Evolutionary conservation across 768 basidiomycete genomes (phyloP), one percentile per base, ranked within the genome.

Genomic region (Russula earlei): DNA sequence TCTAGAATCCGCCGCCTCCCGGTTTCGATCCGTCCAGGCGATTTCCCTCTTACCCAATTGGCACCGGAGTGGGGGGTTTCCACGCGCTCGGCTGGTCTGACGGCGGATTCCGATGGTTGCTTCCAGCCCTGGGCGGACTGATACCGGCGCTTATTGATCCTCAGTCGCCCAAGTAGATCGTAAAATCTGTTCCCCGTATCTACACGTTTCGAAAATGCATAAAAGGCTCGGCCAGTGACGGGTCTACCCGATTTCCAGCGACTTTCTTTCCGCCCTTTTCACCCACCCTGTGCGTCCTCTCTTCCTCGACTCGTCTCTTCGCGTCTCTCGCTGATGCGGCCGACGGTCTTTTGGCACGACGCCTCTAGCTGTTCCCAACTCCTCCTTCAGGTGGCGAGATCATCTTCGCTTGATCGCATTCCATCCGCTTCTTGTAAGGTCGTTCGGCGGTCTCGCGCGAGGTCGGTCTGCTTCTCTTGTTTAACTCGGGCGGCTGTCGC

Each of bases 371-470:
- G 40, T 40, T 45, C 44, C 44, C 54, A 63, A 51, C 55, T 50
- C 50, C 52, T 62, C 67, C 63, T 64, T 58, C 56, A 54, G 58
- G 63, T 42, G 52, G 61, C 58, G 55, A 62, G 63, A 56, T 68
- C 66, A 62, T 62, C 67, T 67, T 62, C 67, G 61, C 54, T 49
- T 62, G 62, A 65, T 61, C 65, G 57, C 68, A 63, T 69, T 70
- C 69, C 70, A 71, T 71, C 67, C 62, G 70, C 70, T 71, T 71
- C 69, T 68, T 71, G 69, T 71, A 70, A 70, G 70, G 69, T 66
- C 69, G 69, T 66, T 56, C 60, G 70, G 64, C 61, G 69, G 69
- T 63, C 69, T 71, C 70, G 64, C 45, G 58, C 56, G 56, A 63
- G 66, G 70, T 68, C n/a, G n/a, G 44, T n/a, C 63, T 62, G 20